Evolutionary conservation across 495 filamentous ascomycete genomes (phyloP).

Genomic region (Daldinia decipiens): DNA sequence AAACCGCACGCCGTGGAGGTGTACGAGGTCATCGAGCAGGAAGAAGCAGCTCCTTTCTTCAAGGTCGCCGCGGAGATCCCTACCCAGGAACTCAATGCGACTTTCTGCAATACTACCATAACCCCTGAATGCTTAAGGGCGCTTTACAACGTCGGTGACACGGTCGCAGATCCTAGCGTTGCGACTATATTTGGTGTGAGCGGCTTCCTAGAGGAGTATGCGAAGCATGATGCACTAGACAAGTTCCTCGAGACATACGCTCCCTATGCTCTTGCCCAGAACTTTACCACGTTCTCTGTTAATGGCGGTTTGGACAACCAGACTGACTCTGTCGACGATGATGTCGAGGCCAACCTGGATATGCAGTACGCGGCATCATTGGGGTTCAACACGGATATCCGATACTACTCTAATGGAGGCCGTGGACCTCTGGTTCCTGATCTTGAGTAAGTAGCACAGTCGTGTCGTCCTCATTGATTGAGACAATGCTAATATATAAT

Average conservation of each 20-base stretch:
- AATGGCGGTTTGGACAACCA: slow-evolving; percentile 68
- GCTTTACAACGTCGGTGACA: slow-evolving; percentile 68
- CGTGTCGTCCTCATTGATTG: neutral
- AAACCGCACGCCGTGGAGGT: slow-evolving; percentile 24
- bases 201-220: slow-evolving; percentile 67
- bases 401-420: slow-evolving; percentile 57
- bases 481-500: slow-evolving; percentile 21
- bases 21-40: slow-evolving; percentile 29
- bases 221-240: slow-evolving; percentile 65
- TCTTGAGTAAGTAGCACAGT: slow-evolving; percentile 43
- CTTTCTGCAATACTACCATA: slow-evolving; percentile 59
- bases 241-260: slow-evolving; percentile 62
- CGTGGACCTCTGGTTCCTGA: slow-evolving; percentile 53
- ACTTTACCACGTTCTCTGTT: slow-evolving; percentile 70
- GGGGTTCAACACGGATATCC: slow-evolving; percentile 57
- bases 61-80: slow-evolving; percentile 32
- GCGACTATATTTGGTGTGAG: slow-evolving; percentile 58
- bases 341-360: slow-evolving; percentile 79
- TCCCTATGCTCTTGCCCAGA: slow-evolving; percentile 58
- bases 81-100: slow-evolving; percentile 40
- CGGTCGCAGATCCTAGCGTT: slow-evolving; percentile 59
- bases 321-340: slow-evolving; percentile 50
- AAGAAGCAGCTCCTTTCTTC: slow-evolving; percentile 18
- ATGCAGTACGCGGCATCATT: slow-evolving; percentile 73
- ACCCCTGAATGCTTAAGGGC: slow-evolving; percentile 68